phyloP scores from a whole-genome alignment of 2,329 filamentous ascomycete species.

The Lecanicillium sp. region DNA sequence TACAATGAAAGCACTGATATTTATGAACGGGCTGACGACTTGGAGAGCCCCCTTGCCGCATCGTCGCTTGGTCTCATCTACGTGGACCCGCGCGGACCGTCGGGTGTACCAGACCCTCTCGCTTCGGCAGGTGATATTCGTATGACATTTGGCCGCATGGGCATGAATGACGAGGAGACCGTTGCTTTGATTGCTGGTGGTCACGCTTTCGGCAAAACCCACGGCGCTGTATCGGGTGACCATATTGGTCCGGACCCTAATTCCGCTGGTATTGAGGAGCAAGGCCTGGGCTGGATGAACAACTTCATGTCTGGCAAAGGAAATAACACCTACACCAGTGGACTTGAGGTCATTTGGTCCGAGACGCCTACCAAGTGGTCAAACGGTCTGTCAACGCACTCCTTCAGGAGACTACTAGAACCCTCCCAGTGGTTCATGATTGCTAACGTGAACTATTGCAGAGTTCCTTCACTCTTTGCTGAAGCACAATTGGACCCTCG shows the following conservation, averaged over 20 bases:
- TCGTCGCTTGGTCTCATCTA: conserved; percentile 69
- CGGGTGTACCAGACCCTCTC: conserved; percentile 62
- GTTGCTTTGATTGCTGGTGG: conserved; percentile 72
- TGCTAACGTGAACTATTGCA: neutral
- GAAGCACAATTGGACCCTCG: conserved; percentile 69
- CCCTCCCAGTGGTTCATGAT: neutral
- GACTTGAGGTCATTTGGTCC: conserved; percentile 74
- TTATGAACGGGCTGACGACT: conserved; percentile 33
- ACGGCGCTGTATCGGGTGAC: conserved; percentile 59
- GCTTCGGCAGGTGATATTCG: conserved; percentile 66
- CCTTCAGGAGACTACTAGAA: too few relatives aligned
- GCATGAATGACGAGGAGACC: conserved; percentile 76
- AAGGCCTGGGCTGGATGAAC: conserved; percentile 68
- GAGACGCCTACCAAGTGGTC: conserved; percentile 68
- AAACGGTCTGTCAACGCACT: conserved; percentile 30
- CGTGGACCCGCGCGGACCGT: conserved; percentile 71
- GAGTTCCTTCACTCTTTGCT: conserved; percentile 67
- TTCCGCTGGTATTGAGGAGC: conserved; percentile 52
- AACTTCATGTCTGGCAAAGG: conserved; percentile 57
- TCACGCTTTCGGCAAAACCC: conserved; percentile 74
- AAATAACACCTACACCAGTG: conserved; percentile 63
- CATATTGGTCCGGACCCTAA: conserved; percentile 62
- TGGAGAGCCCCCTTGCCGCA: conserved; percentile 56
- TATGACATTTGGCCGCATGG: conserved; percentile 69
- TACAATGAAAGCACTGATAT: conserved; percentile 39